Percentiles rank a stretch among this genome's conserved stretches.
Conservation (phyloP, 2,329 filamentous ascomycete genomes). For the Colletotrichum tofieldiae region DNA sequence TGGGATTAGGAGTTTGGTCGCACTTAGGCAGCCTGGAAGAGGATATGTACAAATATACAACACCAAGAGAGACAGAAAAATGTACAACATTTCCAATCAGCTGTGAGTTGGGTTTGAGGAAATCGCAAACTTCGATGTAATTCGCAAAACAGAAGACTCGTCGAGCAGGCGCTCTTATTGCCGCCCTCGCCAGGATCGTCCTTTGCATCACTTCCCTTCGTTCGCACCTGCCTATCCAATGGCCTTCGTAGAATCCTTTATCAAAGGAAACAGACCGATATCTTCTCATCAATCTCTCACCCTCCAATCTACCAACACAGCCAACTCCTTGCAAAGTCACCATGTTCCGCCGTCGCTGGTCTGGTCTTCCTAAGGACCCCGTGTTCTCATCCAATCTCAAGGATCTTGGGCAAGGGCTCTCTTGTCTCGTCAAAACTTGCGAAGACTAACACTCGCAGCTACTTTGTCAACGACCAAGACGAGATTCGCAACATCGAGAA, state of each 20-base stretch:
- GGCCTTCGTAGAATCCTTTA: not conserved
- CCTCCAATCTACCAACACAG: no score
- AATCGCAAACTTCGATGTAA: not conserved
- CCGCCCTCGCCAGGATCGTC: not conserved
- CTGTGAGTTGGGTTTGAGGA: not conserved
- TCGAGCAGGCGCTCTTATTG: not conserved
- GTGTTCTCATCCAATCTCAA: slow-evolving; percentile 76
- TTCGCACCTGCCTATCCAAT: no score
- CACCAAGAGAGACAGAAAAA: slow-evolving; percentile 10
- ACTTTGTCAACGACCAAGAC: slow-evolving; percentile 83
- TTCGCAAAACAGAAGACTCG: not conserved
- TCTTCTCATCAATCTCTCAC: not conserved
- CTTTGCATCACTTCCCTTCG: not conserved
- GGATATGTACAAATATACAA: slow-evolving; percentile 25
- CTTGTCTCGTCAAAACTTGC: not conserved
- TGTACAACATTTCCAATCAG: slow-evolving; percentile 29
- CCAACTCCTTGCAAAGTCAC: slow-evolving; percentile 41
- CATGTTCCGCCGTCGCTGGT: slow-evolving; percentile 84
- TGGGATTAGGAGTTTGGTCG: slow-evolving; percentile 20
- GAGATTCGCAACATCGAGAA: slow-evolving; percentile 80
- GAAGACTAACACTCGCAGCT: slow-evolving; percentile 63
- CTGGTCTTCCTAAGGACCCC: slow-evolving; percentile 79
- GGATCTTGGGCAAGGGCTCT: slow-evolving; percentile 76
- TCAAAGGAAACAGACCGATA: not conserved
- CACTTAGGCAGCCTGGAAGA: slow-evolving; percentile 3